A percentile compares a stretch with the other conserved stretches of the same genome.
phyloP scores from a whole-genome alignment of 2,329 filamentous ascomycete genomes.

The Phoma sp. region DNA sequence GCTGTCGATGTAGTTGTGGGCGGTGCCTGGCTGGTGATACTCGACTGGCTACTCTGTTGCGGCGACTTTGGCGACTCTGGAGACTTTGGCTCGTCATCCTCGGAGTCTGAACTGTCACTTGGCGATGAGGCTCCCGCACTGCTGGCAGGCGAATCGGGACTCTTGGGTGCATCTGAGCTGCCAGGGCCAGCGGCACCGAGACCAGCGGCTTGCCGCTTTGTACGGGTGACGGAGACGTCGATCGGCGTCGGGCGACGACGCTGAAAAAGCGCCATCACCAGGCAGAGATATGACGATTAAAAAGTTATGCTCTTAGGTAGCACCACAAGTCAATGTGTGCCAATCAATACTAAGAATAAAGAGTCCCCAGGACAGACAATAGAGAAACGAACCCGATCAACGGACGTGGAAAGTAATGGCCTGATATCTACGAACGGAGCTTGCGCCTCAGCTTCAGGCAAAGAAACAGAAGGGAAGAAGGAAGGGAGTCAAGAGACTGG shows the following conservation, averaged over 20 bases:
- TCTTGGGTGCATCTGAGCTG: constrained; percentile 26
- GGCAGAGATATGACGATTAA: constrained; percentile 17
- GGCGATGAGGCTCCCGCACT: constrained; percentile 19
- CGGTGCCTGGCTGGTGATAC: background rate
- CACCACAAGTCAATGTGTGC: constrained; percentile 11
- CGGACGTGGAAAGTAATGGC: constrained; percentile 30
- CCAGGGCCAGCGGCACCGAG: constrained; percentile 15
- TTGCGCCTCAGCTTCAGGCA: constrained; percentile 23
- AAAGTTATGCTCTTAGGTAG: constrained; percentile 6
- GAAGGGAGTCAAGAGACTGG: constrained; percentile 25
- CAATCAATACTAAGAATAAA: background rate
- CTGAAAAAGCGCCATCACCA: constrained; percentile 35
- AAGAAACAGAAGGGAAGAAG: constrained; percentile 22
- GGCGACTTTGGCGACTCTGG: background rate
- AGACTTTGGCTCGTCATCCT: constrained; percentile 24
- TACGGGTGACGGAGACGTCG: constrained; percentile 18
- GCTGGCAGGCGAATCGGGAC: constrained; percentile 31
- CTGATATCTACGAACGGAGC: constrained; percentile 23
- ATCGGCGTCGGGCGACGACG: constrained; percentile 38
- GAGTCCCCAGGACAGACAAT: constrained; percentile 39
- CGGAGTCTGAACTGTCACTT: constrained; percentile 19
- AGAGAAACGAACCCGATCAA: constrained; percentile 38
- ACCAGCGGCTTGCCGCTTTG: constrained; percentile 29
- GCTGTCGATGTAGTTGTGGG: constrained; percentile 1
- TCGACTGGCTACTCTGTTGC: no score